Percentiles rank a stretch among this genome's conserved stretches.
Evolutionary conservation across 2,329 filamentous ascomycete species (phyloP).

Genomic region (Graphilbum ipis-grandicollis): DNA sequence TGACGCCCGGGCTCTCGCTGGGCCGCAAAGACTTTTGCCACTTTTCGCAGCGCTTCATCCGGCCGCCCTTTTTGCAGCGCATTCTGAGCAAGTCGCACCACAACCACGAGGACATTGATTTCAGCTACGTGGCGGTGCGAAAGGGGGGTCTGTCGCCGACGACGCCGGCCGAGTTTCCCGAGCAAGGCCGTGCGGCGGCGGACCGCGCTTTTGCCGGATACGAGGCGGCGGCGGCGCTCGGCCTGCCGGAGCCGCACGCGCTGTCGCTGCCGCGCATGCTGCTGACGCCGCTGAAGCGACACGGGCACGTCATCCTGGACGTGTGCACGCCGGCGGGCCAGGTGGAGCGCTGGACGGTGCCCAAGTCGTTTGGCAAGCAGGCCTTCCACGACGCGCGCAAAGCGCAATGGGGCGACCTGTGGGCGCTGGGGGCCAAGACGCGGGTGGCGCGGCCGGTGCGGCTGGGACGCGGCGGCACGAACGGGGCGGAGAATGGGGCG

Average conservation of each 20-base stretch:
- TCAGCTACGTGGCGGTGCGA: slow-evolving; percentile 75
- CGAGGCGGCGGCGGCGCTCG: slow-evolving; percentile 24
- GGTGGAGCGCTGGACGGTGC: slow-evolving; percentile 88
- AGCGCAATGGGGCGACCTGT: slow-evolving; percentile 78
- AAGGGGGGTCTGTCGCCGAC: slow-evolving; percentile 32
- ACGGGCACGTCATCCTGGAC: slow-evolving; percentile 77
- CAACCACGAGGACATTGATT: slow-evolving; percentile 83
- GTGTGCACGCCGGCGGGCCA: slow-evolving; percentile 73
- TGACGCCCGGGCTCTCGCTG: slow-evolving; percentile 44
- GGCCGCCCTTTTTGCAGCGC: slow-evolving; percentile 65
- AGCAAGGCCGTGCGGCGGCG: slow-evolving; percentile 37
- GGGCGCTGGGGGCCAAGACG: slow-evolving; percentile 89
- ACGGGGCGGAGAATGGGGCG: neutral
- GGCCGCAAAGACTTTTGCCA: slow-evolving; percentile 83
- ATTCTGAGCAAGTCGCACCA: slow-evolving; percentile 50
- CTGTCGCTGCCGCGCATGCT: slow-evolving; percentile 64
- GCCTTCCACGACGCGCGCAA: slow-evolving; percentile 91
- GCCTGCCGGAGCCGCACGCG: slow-evolving; percentile 31
- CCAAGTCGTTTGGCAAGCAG: slow-evolving; percentile 59
- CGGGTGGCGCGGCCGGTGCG: slow-evolving; percentile 44
- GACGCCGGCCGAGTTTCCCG: slow-evolving; percentile 18
- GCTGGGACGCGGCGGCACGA: slow-evolving; percentile 25
- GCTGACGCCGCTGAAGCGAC: slow-evolving; percentile 68
- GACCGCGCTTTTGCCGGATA: slow-evolving; percentile 63
- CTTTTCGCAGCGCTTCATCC: slow-evolving; percentile 76